These are phyloP conservation scores for Phialemoniopsis sp. DNA, from an alignment of 2,329 filamentous ascomycete species.

Conservation along the genomic window DNA sequence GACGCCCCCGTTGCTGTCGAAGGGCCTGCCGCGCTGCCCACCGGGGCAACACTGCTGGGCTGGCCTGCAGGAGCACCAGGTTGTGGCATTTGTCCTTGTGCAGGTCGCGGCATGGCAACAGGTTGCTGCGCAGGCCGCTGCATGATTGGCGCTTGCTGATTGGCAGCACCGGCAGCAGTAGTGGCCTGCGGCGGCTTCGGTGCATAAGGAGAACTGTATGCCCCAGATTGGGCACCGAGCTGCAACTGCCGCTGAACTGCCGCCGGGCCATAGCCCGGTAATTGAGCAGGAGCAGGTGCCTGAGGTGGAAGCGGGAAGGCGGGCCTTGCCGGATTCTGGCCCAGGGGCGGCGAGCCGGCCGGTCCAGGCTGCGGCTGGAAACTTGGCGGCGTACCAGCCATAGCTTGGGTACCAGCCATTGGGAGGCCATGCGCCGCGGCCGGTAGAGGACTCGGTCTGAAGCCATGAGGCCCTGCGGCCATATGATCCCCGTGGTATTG, in stretches of 20 bases:
- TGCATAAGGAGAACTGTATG: conserved; percentile 24
- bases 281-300: conserved; percentile 16
- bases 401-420: too few species aligned
- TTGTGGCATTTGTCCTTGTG: not conserved
- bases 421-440: too few species aligned
- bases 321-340: conserved; percentile 7
- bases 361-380: not conserved
- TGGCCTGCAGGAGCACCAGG: not conserved
- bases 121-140: not conserved
- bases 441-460: too few species aligned
- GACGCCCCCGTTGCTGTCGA: conserved; percentile 1
- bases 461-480: conserved; percentile 7
- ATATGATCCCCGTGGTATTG: conserved; percentile 6
- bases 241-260: conserved; percentile 12
- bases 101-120: not conserved
- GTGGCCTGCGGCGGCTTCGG: conserved; percentile 16
- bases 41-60: not conserved
- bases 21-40: not conserved
- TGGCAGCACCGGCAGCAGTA: conserved; percentile 5
- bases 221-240: conserved; percentile 13
- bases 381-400: not conserved
- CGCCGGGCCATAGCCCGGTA: conserved; percentile 16
- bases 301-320: conserved; percentile 14
- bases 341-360: conserved; percentile 6
- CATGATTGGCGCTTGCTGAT: not conserved